Evolutionary conservation across 2,329 filamentous ascomycete species (phyloP).

Genomic region (Penicillium sp.): DNA sequence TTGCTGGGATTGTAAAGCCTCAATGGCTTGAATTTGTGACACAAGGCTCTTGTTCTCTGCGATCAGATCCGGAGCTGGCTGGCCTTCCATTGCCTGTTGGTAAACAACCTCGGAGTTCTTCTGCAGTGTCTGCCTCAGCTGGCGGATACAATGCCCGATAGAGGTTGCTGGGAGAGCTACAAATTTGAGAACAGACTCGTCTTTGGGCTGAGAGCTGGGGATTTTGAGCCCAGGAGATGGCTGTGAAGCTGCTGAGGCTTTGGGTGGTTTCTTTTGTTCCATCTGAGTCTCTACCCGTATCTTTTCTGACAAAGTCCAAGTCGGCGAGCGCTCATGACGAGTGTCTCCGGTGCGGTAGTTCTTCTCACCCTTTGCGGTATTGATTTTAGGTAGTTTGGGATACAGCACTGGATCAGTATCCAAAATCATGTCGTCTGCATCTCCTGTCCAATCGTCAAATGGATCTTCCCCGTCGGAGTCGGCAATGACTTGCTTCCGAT

Average conservation of each 20-base stretch:
- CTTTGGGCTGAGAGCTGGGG: constrained; percentile 23
- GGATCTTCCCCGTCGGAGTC: constrained; percentile 39
- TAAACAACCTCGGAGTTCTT: constrained; percentile 41
- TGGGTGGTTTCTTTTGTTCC: background rate
- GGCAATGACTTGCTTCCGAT: constrained; percentile 26
- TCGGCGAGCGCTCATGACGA: background rate
- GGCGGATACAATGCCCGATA: constrained; percentile 29
- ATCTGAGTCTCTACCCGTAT: background rate
- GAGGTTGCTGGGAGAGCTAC: constrained; percentile 27
- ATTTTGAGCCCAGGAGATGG: constrained; percentile 12
- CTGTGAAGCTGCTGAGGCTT: constrained; percentile 9
- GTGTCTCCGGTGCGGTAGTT: background rate
- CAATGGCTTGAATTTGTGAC: constrained; percentile 39
- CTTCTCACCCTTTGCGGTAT: constrained; percentile 4
- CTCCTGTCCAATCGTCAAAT: constrained; percentile 27
- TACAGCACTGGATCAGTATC: constrained; percentile 32
- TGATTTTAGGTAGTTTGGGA: constrained; percentile 29
- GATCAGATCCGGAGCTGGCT: constrained; percentile 34
- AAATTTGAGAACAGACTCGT: constrained; percentile 32
- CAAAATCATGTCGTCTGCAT: constrained; percentile 19
- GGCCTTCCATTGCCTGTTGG: constrained; percentile 38
- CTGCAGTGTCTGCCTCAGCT: constrained; percentile 31
- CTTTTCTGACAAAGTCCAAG: background rate
- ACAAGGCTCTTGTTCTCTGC: constrained; percentile 37
- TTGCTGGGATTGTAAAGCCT: constrained; percentile 32